Conservation (phyloP, 108 stramenopile genomes). For the Nitzschia inconspicua region DNA sequence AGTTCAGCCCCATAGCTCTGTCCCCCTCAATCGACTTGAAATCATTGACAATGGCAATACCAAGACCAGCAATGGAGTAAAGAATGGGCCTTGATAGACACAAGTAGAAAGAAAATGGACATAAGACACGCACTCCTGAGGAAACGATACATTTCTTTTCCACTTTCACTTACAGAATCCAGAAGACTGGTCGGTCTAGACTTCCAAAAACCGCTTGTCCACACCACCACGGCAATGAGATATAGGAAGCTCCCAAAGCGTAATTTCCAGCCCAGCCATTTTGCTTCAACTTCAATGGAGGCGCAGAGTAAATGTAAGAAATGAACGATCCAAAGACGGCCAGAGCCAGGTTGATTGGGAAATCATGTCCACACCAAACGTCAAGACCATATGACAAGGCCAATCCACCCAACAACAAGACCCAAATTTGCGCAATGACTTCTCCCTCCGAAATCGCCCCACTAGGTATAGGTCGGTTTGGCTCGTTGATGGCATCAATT, state of each 20-base stretch:
- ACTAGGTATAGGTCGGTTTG: conserved; percentile 93
- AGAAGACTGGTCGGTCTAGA: conserved; percentile 83
- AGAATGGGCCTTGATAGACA: conserved; percentile 57
- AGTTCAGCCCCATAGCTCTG: conserved; percentile 86
- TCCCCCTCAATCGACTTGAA: conserved; percentile 97
- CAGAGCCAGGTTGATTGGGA: conserved; percentile 77
- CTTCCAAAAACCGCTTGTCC: conserved; percentile 93
- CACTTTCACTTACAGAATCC: conserved; percentile 71
- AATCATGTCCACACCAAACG: conserved; percentile 90
- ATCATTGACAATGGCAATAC: conserved; percentile 96
- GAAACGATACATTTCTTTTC: neutral
- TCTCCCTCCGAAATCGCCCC: conserved; percentile 89
- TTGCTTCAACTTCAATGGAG: conserved; percentile 93
- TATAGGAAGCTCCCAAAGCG: conserved; percentile 94
- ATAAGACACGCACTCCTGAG: neutral
- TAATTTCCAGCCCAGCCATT: conserved; percentile 96
- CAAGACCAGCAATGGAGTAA: conserved; percentile 93
- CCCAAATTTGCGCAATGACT: conserved; percentile 92
- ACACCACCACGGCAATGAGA: conserved; percentile 98
- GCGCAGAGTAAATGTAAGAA: conserved; percentile 96
- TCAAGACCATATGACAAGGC: conserved; percentile 90
- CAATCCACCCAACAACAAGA: conserved; percentile 86
- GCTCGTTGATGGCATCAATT: conserved; percentile 98
- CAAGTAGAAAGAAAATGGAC: conserved; percentile 1
- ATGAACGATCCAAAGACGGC: conserved; percentile 90